Percentiles rank a stretch among this genome's conserved stretches.
Evolutionary conservation across 257 asterid genomes (phyloP).

Genomic region (Paulownia fortunei): DNA sequence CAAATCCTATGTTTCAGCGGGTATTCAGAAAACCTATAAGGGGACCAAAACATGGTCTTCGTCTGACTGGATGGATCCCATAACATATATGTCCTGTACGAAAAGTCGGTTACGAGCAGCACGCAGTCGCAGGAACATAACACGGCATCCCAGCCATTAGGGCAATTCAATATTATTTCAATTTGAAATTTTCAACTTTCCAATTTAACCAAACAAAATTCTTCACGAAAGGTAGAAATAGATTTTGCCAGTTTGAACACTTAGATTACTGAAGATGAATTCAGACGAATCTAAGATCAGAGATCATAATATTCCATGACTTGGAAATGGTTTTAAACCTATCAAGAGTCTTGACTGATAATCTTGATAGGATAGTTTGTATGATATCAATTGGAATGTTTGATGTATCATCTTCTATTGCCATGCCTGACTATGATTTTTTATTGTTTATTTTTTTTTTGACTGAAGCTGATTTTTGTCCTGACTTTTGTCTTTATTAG

Average conservation of each 20-base stretch:
- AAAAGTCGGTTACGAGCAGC: not conserved
- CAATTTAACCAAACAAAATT: not conserved
- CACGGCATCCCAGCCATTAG: not conserved
- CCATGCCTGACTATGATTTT: not conserved
- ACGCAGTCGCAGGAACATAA: not conserved
- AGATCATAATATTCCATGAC: not conserved
- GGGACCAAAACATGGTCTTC: not conserved
- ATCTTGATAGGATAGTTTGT: not conserved
- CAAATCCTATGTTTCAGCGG: not conserved
- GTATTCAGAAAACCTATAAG: not conserved
- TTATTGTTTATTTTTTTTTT: too few species aligned
- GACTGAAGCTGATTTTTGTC: too few species aligned
- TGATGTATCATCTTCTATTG: not conserved
- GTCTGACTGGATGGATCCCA: not conserved
- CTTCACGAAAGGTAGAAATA: not conserved
- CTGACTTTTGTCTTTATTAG: too few species aligned
- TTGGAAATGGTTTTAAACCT: slow-evolving; percentile 15
- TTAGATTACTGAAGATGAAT: not conserved
- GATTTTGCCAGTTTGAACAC: not conserved
- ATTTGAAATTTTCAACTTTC: not conserved
- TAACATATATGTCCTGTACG: not conserved
- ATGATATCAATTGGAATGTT: not conserved
- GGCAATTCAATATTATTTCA: not conserved
- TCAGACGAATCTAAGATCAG: not conserved
- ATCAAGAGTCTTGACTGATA: not conserved